Percentiles rank a stretch among this genome's conserved stretches.
phyloP scores from a whole-genome alignment of 371 early-diverging fungal species.

The Mucor circinelloides region DNA sequence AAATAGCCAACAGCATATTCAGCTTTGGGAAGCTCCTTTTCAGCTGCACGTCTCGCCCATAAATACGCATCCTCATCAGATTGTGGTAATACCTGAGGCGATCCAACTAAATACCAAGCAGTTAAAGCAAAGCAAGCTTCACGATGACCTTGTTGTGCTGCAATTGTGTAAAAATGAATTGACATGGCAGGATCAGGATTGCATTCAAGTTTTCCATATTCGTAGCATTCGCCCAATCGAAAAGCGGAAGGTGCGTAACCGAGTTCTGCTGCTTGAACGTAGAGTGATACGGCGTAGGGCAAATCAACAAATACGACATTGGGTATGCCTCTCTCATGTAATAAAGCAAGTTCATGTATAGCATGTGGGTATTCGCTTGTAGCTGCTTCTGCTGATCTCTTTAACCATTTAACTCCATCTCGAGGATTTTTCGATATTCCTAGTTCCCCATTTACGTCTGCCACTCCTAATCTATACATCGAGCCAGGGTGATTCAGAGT shows the following conservation, averaged over 20 bases:
- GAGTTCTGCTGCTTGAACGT: constrained; percentile 74
- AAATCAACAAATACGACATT: constrained; percentile 75
- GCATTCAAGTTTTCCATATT: constrained; percentile 75
- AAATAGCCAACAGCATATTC: constrained; percentile 90
- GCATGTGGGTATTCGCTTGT: constrained; percentile 79
- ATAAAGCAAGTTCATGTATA: constrained; percentile 73
- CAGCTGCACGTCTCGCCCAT: constrained; percentile 88
- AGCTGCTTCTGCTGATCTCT: constrained; percentile 75
- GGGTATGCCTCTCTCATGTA: constrained; percentile 75
- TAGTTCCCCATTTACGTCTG: constrained; percentile 74
- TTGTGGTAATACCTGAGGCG: constrained; percentile 74
- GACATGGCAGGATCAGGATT: constrained; percentile 68
- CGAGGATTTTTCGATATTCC: constrained; percentile 64
- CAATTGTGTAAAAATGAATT: constrained; percentile 75
- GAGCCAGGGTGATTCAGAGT: constrained; percentile 74
- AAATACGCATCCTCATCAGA: constrained; percentile 87
- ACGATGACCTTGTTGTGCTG: constrained; percentile 89
- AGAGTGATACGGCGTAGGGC: constrained; percentile 72
- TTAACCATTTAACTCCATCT: constrained; percentile 84
- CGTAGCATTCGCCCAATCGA: constrained; percentile 80
- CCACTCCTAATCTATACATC: constrained; percentile 74
- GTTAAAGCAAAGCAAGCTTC: constrained; percentile 89
- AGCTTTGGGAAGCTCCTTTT: constrained; percentile 84
- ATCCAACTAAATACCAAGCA: constrained; percentile 91
- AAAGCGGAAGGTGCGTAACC: constrained; percentile 81